A percentile compares a stretch with the other conserved stretches of the same genome.
Conservation (phyloP, 2,329 filamentous ascomycete species). For the Talaromyces sp. region DNA sequence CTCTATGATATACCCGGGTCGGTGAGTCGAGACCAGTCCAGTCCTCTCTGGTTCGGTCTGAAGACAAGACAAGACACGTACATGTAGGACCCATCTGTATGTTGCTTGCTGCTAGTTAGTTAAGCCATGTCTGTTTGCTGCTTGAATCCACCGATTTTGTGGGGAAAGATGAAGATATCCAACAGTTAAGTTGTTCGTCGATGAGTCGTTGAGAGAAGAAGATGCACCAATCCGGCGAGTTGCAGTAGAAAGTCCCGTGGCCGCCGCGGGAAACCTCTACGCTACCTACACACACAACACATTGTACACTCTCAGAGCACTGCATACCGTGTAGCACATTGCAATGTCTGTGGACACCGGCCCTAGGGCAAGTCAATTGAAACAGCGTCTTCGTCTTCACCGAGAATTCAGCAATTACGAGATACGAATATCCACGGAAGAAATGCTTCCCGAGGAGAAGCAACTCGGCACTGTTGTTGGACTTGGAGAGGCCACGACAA, state of each 20-base stretch:
- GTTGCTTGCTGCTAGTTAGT: neutral
- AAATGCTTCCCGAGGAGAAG: neutral
- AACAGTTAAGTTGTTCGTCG: neutral
- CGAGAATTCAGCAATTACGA: neutral
- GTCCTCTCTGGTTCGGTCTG: neutral
- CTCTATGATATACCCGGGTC: neutral
- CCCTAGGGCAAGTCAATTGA: neutral
- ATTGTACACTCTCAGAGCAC: neutral
- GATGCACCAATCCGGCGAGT: constrained; percentile 13
- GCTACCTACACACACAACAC: neutral
- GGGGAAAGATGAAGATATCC: constrained; percentile 8
- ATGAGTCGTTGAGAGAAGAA: neutral
- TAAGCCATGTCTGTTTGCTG: neutral
- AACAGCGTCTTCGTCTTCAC: neutral
- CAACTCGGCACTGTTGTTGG: neutral
- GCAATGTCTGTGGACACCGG: neutral
- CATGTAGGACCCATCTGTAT: constrained; percentile 1
- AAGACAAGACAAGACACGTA: constrained; percentile 12
- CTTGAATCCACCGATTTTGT: neutral
- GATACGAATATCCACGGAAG: neutral
- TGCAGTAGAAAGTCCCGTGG: constrained; percentile 15
- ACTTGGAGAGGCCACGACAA: constrained; percentile 14
- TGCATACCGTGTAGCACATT: neutral
- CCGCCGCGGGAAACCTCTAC: neutral
- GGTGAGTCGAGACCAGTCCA: constrained; percentile 13